A percentile compares a stretch with the other conserved stretches of the same genome.
Evolutionary conservation across 805 yeast species (phyloP).

Genomic region (Aciculoconidium aculeatum): DNA sequence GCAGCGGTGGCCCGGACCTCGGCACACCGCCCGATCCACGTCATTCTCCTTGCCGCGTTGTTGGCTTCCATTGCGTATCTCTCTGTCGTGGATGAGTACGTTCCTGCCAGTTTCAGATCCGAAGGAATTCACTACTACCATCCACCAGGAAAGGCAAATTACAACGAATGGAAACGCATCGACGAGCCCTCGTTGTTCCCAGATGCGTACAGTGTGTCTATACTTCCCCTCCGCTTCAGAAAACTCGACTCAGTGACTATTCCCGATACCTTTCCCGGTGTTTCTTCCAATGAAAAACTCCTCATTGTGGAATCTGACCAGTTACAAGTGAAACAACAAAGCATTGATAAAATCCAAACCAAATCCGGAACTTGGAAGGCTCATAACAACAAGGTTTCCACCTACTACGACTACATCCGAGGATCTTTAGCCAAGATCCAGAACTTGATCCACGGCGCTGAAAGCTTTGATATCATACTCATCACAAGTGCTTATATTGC

Average conservation of each 20-base stretch:
- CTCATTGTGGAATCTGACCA: constrained; percentile 30
- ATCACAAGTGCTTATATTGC: constrained; percentile 78
- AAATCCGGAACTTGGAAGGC: constrained; percentile 56
- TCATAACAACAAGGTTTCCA: constrained; percentile 48
- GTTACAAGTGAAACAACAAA: constrained; percentile 17
- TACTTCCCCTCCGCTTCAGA: constrained; percentile 56
- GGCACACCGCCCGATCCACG: constrained; percentile 83
- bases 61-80: constrained; percentile 78
- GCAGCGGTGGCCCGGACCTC: constrained; percentile 48
- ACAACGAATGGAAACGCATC: constrained; percentile 44
- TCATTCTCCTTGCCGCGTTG: constrained; percentile 64
- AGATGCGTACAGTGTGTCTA: constrained; percentile 40
- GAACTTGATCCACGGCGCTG: constrained; percentile 61
- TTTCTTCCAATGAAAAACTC: constrained; percentile 38
- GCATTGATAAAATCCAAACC: constrained; percentile 19
- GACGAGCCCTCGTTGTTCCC: constrained; percentile 36
- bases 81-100: constrained; percentile 63
- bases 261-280: constrained; percentile 33
- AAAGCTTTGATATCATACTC: constrained; percentile 75
- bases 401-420: constrained; percentile 48
- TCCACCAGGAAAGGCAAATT: constrained; percentile 29
- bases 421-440: constrained; percentile 35
- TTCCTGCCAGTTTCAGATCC: constrained; percentile 39
- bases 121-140: constrained; percentile 28
- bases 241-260: constrained; percentile 33